These are phyloP conservation scores for Dactylellina parvicollis DNA, from an alignment of 2,329 filamentous ascomycete species.

Conservation along the genomic window DNA sequence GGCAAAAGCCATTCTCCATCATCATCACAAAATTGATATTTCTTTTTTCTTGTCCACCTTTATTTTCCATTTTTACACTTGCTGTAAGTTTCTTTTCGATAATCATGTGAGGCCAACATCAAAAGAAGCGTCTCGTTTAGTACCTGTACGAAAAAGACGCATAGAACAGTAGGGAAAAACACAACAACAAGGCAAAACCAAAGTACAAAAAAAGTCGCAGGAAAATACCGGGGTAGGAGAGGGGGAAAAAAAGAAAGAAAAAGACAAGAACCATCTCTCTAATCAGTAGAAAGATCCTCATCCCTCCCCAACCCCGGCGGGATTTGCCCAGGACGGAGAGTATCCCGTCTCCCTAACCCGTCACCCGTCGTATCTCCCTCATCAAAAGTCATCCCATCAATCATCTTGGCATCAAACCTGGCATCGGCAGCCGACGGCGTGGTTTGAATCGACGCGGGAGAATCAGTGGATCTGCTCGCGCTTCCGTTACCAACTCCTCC, in stretches of 20 bases:
- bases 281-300: conserved; percentile 24
- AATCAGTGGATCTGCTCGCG: conserved; percentile 46
- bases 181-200: background rate
- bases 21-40: background rate
- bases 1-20: background rate
- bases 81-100: too few species aligned
- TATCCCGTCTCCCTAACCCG: conserved; percentile 45
- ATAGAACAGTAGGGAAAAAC: background rate
- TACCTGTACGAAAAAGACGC: background rate
- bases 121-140: background rate
- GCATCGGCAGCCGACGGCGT: conserved; percentile 55
- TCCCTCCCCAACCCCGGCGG: conserved; percentile 28
- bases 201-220: conserved; percentile 5
- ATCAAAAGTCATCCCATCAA: conserved; percentile 58
- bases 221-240: too few species aligned
- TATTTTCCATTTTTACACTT: background rate
- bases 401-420: conserved; percentile 57
- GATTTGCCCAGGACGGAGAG: conserved; percentile 49
- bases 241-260: conserved; percentile 7
- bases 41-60: background rate
- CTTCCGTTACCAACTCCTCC: conserved; percentile 5
- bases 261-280: conserved; percentile 2
- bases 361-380: conserved; percentile 54
- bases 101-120: too few species aligned
- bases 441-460: conserved; percentile 54